Base-by-base conservation (phyloP, 768 basidiomycete species). In the Lactarius hatsudake region DNA sequence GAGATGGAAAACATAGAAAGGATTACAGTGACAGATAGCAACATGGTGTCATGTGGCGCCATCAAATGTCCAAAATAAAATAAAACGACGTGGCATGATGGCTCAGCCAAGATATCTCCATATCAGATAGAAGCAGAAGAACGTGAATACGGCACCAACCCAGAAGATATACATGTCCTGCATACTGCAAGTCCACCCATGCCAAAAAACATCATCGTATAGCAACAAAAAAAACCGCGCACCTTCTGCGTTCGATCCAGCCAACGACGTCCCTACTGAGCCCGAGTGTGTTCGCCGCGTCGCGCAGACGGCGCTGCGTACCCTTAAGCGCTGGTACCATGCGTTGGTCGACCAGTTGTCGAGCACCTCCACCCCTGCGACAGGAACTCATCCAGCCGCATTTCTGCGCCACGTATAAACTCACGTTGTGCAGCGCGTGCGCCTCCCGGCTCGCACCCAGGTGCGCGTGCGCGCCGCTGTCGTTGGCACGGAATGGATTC, bases 241-340 rank as follows among this genome's bases (percentile, higher is more conserved):
- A 94, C 95, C 93, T 97, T 77, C 97, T 82, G 69, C 88, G 85
- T 75, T 99, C 97, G 71, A 99, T 96, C 94, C 96, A 99, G 8
- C 92, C 89, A 76, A 99, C 98, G 40, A 96, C 96, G 74, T 96
- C 86, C 67, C 95, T 83, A 76, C 95, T 95, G 74, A 98, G 78
- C 0, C 97, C 97, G 66, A 99, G 78, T 30, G 94, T 97, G 77
- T 97, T 98, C 56, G 96, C 97, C 53, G 94, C 90, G 74, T 93
- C 90, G 64, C 97, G 78, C 59, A 99, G 77, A 63, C 92, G 83
- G 71, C 87, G 84, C 74, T 93, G 90, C 0, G 97, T 98, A 20
- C 94, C 96, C 77, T 98, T 98, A 65, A 99, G 80, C 76, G 2
- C 26, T 28, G 26, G 26, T 2, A 98, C 86, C 74, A 90, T 91